phyloP scores from a whole-genome alignment of 441 rosid genomes.

The Jatropha multifida region DNA sequence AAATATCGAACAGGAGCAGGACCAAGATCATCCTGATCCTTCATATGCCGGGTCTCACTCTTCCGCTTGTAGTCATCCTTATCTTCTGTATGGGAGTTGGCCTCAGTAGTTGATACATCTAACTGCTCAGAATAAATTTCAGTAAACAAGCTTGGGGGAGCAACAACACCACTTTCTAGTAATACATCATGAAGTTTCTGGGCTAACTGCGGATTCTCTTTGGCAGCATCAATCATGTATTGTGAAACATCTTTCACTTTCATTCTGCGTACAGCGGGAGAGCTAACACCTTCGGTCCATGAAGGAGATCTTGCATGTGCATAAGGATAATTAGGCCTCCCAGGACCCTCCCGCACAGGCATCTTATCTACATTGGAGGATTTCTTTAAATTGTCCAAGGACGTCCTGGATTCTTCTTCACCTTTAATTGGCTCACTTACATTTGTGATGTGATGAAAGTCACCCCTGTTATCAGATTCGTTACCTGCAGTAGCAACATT shows the following conservation, averaged over 20 bases:
- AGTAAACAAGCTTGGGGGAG: slow-evolving; percentile 85
- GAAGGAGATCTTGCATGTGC: slow-evolving; percentile 88
- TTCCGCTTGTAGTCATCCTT: slow-evolving; percentile 40
- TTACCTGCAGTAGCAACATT: slow-evolving; percentile 33
- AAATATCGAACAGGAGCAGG: slow-evolving; percentile 42
- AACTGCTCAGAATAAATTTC: slow-evolving; percentile 62
- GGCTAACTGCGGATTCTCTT: slow-evolving; percentile 93
- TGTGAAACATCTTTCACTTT: slow-evolving; percentile 96
- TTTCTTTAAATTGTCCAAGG: slow-evolving; percentile 34
- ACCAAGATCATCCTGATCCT: slow-evolving; percentile 41
- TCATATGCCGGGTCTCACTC: slow-evolving; percentile 29
- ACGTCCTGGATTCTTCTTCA: slow-evolving; percentile 43
- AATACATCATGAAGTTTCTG: slow-evolving; percentile 96
- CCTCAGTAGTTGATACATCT: slow-evolving; percentile 41
- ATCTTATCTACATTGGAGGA: slow-evolving; percentile 39
- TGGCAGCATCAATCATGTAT: slow-evolving; percentile 96
- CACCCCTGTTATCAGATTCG: slow-evolving; percentile 42
- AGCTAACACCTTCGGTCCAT: slow-evolving; percentile 98
- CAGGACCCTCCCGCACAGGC: slow-evolving; percentile 42
- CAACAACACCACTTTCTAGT: slow-evolving; percentile 93
- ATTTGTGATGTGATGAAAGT: slow-evolving; percentile 31
- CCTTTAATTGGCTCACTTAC: slow-evolving; percentile 21
- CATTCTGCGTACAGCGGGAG: slow-evolving; percentile 85
- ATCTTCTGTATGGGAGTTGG: slow-evolving; percentile 41
- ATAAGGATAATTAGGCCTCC: slow-evolving; percentile 52